These are phyloP conservation scores for Tylopilus sp. DNA, from an alignment of 1,284 basidiomycete genomes.

Conservation along the genomic window DNA sequence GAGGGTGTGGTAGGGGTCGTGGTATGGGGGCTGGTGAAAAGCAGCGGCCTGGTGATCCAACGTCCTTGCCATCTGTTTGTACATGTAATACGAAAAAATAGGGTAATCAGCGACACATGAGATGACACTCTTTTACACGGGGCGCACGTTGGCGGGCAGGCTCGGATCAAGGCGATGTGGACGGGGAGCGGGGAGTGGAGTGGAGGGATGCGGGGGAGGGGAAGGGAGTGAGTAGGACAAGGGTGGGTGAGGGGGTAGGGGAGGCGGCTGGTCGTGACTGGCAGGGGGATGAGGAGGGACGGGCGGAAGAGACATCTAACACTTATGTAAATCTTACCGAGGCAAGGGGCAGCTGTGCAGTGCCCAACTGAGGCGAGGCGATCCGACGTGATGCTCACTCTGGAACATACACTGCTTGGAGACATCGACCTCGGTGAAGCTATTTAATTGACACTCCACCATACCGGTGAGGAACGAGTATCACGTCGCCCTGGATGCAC, in stretches of 20 bases:
- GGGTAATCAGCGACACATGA: slow-evolving; percentile 14
- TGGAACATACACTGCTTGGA: too few species aligned
- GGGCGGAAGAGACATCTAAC: slow-evolving; percentile 19
- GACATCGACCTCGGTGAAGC: too few species aligned
- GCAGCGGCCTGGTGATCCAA: slow-evolving; percentile 46
- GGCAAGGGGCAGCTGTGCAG: too few species aligned
- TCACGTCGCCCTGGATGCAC: too few species aligned
- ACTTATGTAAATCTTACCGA: not conserved
- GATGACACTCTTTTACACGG: slow-evolving; percentile 13
- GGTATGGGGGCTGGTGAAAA: slow-evolving; percentile 19
- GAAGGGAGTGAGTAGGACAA: slow-evolving; percentile 16
- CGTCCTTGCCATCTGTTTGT: slow-evolving; percentile 58
- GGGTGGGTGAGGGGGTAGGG: slow-evolving; percentile 43
- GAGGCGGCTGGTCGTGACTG: slow-evolving; percentile 31
- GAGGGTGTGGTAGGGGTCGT: slow-evolving; percentile 18
- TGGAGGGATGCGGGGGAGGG: slow-evolving; percentile 26
- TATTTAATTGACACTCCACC: too few species aligned
- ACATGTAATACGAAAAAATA: slow-evolving; percentile 22
- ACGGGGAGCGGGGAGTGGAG: slow-evolving; percentile 64
- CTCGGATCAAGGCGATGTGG: slow-evolving; percentile 60
- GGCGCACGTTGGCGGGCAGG: slow-evolving; percentile 58
- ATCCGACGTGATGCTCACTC: too few species aligned
- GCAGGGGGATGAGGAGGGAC: slow-evolving; percentile 24
- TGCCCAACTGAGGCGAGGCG: too few species aligned
- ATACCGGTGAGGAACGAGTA: too few species aligned